Evolutionary conservation across 495 filamentous ascomycete genomes (phyloP).

Genomic region (Rhypophila decipiens): DNA sequence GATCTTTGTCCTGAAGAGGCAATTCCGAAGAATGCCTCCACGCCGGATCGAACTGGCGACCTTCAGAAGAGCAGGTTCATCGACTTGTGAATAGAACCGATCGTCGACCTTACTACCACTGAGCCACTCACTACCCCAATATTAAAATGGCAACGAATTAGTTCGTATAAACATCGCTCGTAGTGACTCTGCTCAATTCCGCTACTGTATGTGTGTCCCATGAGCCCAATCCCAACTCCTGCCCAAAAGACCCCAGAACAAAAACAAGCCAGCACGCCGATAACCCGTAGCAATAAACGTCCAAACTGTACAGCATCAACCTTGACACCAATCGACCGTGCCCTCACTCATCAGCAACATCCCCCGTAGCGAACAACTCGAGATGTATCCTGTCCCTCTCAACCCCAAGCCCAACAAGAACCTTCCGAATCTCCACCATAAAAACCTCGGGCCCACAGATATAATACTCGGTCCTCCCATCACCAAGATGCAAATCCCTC

Average conservation of each 20-base stretch:
- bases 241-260: not conserved
- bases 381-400: slow-evolving; percentile 49
- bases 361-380: slow-evolving; percentile 63
- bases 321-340: not conserved
- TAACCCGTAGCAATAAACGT: not conserved
- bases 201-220: too few species aligned
- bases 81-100: too few species aligned
- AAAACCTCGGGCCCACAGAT: slow-evolving; percentile 62
- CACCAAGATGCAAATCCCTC: slow-evolving; percentile 47
- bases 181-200: too few species aligned
- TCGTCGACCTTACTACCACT: too few species aligned
- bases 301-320: not conserved
- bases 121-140: too few species aligned
- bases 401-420: slow-evolving; percentile 48
- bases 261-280: not conserved
- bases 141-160: too few species aligned
- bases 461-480: slow-evolving; percentile 53
- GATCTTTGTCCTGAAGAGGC: too few species aligned
- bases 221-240: not conserved
- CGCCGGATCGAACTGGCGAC: too few species aligned
- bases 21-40: too few species aligned
- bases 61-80: too few species aligned
- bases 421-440: slow-evolving; percentile 51
- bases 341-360: slow-evolving; percentile 14
- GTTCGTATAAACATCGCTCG: too few species aligned